Evolutionary conservation across 106 monocot species (phyloP).

Genomic region (Allium sativum): DNA sequence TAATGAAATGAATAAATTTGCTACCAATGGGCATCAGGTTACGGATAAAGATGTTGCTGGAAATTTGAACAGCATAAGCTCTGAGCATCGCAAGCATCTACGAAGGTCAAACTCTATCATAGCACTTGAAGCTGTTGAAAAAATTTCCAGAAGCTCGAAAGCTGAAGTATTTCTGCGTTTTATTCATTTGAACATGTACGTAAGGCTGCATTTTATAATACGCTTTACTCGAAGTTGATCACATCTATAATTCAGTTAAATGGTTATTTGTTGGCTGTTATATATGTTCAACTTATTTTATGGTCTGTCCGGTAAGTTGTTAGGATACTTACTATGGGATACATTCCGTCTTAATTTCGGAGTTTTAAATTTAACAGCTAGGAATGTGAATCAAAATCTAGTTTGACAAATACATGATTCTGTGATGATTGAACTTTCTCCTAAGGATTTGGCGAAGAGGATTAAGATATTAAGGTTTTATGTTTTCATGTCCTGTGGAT

Average conservation of each 20-base stretch:
- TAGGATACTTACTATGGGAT: no score
- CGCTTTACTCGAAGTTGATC: background rate
- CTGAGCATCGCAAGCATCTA: constrained; percentile 39
- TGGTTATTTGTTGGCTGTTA: no score
- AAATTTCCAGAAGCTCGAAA: constrained; percentile 48
- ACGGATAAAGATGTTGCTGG: constrained; percentile 42
- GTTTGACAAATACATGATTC: no score
- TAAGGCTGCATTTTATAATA: background rate
- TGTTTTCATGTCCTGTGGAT: no score
- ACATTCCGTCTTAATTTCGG: no score
- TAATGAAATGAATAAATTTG: constrained; percentile 10
- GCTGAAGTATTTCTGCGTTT: constrained; percentile 56
- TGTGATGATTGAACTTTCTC: no score
- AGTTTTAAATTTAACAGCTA: no score
- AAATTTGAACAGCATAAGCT: constrained; percentile 24
- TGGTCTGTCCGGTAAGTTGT: no score
- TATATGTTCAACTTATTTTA: no score
- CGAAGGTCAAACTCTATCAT: constrained; percentile 36
- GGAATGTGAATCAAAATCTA: no score
- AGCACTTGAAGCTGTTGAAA: constrained; percentile 51
- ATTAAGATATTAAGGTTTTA: no score
- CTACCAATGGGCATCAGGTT: constrained; percentile 8
- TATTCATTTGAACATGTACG: constrained; percentile 72
- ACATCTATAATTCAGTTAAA: background rate
- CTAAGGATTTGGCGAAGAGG: no score